Conservation (phyloP, 176 grass and related monocot species). For the Musa schizocarpa region DNA sequence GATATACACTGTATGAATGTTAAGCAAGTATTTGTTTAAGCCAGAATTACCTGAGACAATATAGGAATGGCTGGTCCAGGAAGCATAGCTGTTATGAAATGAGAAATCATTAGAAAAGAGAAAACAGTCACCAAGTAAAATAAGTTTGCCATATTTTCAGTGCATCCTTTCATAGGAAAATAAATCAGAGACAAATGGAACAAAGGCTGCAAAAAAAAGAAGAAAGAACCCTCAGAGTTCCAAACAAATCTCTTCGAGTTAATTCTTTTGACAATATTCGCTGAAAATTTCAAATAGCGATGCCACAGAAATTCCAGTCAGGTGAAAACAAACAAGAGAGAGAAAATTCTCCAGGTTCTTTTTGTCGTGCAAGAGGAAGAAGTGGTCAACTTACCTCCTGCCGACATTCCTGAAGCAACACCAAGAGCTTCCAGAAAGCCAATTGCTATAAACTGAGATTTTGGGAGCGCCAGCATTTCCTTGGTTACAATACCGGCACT, state of each 20-base stretch:
- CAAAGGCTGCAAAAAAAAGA: not conserved
- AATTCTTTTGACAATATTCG: not conserved
- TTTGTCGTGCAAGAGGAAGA: not conserved
- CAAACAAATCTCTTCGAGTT: not conserved
- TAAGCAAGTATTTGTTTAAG: not conserved
- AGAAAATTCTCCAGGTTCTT: constrained; percentile 14
- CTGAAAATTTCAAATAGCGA: not conserved
- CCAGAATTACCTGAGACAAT: constrained; percentile 64
- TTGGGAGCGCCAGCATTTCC: constrained; percentile 84
- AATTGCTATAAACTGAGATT: constrained; percentile 58
- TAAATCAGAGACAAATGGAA: not conserved
- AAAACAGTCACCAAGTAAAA: not conserved
- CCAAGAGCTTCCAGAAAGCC: constrained; percentile 70
- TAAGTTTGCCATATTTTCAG: no score
- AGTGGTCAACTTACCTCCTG: constrained; percentile 47
- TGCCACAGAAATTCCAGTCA: not conserved
- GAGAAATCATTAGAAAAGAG: not conserved
- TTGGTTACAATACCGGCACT: constrained; percentile 50
- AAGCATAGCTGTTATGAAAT: constrained; percentile 51
- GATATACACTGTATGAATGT: not conserved
- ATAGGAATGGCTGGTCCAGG: constrained; percentile 84
- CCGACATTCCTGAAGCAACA: constrained; percentile 83
- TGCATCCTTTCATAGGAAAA: not conserved
- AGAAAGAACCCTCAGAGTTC: not conserved
- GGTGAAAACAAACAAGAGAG: not conserved